phyloP scores from a whole-genome alignment of 805 yeast genomes.

The Dipodascus albidus region DNA sequence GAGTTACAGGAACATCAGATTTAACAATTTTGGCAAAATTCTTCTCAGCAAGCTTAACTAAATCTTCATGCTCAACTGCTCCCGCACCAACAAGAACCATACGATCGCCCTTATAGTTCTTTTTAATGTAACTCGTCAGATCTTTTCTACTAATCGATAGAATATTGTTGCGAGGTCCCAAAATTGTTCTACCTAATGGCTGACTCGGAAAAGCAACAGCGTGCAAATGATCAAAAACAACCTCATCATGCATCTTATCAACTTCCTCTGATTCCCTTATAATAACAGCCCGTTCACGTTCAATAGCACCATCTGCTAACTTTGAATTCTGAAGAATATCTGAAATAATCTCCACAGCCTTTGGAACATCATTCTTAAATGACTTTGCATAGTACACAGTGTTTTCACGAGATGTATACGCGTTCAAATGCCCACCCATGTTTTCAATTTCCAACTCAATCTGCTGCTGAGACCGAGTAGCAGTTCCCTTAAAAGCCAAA shows the following conservation, averaged over 20 bases:
- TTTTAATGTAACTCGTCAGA: conserved; percentile 63
- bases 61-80: conserved; percentile 75
- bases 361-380: conserved; percentile 65
- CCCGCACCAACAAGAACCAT: conserved; percentile 98
- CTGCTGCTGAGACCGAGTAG: conserved; percentile 62
- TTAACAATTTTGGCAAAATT: conserved; percentile 45
- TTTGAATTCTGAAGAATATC: conserved; percentile 83
- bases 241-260: conserved; percentile 97
- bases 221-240: conserved; percentile 92
- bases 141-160: conserved; percentile 67
- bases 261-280: conserved; percentile 96
- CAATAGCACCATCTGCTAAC: conserved; percentile 74
- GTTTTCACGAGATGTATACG: conserved; percentile 96
- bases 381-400: conserved; percentile 95
- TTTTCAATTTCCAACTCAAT: conserved; percentile 91
- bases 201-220: conserved; percentile 84
- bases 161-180: conserved; percentile 89
- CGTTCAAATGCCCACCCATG: conserved; percentile 93
- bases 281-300: conserved; percentile 92
- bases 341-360: conserved; percentile 75
- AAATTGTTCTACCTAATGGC: conserved; percentile 90
- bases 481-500: conserved; percentile 91
- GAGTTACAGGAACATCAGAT: conserved; percentile 45
- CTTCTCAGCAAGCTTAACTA: conserved; percentile 64
- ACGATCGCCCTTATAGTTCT: conserved; percentile 89